Conservation (phyloP, 768 basidiomycete genomes). For the Termitomyces sp. region DNA sequence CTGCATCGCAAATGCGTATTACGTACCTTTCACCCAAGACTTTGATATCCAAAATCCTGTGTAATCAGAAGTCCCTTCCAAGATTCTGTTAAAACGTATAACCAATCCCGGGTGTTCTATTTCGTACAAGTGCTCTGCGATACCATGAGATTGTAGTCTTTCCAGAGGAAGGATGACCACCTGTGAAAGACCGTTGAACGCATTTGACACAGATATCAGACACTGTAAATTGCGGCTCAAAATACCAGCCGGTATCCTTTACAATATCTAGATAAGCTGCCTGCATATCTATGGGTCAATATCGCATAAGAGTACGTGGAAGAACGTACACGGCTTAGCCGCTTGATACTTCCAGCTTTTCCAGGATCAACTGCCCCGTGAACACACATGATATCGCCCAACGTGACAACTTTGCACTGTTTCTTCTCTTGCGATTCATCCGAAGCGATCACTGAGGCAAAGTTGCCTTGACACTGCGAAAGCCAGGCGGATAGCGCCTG, state of each 20-base stretch:
- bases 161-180: constrained; percentile 27
- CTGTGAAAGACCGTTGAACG: constrained; percentile 50
- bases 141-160: neutral
- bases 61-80: constrained; percentile 35
- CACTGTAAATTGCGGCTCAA: constrained; percentile 43
- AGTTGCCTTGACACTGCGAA: constrained; percentile 31
- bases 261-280: constrained; percentile 38
- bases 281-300: constrained; percentile 22
- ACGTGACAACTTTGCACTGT: constrained; percentile 22
- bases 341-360: constrained; percentile 61
- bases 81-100: constrained; percentile 49
- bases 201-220: constrained; percentile 60
- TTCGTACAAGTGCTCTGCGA: constrained; percentile 63
- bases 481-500: constrained; percentile 61
- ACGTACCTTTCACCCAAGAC: constrained; percentile 68
- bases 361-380: constrained; percentile 61
- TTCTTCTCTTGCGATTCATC: constrained; percentile 3
- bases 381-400: constrained; percentile 50
- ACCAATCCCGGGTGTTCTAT: constrained; percentile 63
- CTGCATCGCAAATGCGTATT: neutral
- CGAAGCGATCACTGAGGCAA: neutral
- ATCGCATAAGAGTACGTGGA: neutral
- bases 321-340: constrained; percentile 47
- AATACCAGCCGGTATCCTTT: constrained; percentile 37
- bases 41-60: constrained; percentile 72